Conservation (phyloP, 352 stramenopile genomes). For the Blastocystis sp. region DNA sequence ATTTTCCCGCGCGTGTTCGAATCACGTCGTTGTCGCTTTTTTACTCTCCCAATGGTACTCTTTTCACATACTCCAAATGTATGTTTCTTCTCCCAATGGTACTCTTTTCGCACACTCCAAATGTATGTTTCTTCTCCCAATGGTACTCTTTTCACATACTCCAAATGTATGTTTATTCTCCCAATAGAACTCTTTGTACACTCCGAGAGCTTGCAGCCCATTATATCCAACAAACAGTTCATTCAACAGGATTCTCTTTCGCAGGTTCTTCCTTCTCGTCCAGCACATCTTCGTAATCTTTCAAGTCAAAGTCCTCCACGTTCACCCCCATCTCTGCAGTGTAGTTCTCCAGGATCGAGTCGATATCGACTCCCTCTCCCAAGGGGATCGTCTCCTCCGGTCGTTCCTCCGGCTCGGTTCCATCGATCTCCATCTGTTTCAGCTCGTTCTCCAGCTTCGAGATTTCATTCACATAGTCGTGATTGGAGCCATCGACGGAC, state of each 20-base stretch:
- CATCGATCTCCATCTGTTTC: neutral
- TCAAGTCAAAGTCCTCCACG: neutral
- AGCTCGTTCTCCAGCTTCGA: neutral
- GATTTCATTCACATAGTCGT: conserved; percentile 22
- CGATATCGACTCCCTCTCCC: neutral
- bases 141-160: neutral
- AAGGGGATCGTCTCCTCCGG: neutral
- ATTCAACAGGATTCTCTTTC: neutral
- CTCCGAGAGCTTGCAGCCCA: too few species aligned
- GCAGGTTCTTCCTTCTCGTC: neutral
- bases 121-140: neutral
- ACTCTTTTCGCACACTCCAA: neutral
- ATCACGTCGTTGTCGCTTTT: conserved; percentile 53
- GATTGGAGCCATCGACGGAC: neutral
- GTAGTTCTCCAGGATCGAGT: conserved; percentile 12
- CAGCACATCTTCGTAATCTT: conserved; percentile 28
- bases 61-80: neutral
- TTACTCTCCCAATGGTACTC: neutral
- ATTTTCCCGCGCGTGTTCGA: conserved; percentile 41
- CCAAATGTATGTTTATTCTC: neutral
- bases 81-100: neutral
- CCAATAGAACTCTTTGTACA: neutral
- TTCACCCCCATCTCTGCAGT: neutral
- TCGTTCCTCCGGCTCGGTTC: neutral
- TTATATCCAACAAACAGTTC: too few species aligned